A percentile compares a stretch with the other conserved stretches of the same genome.
Conservation (phyloP, 306 rosid species). For the Vigna radiata region DNA sequence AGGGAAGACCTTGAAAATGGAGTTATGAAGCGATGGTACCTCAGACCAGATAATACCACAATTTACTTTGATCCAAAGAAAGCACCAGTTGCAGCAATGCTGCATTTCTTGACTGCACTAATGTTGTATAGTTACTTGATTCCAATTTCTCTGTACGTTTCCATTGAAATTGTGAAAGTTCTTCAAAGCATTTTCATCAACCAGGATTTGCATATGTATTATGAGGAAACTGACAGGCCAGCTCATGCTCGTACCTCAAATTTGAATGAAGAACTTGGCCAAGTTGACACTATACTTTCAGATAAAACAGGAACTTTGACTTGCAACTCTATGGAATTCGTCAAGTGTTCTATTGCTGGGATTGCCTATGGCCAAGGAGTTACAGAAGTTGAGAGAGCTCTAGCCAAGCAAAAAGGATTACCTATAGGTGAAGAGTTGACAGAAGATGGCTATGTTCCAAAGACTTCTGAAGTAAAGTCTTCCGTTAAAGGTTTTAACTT, state of each 20-base stretch:
- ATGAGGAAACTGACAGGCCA: conserved; percentile 87
- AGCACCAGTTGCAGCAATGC: conserved; percentile 70
- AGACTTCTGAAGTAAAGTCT: conserved; percentile 48
- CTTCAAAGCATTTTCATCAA: conserved; percentile 88
- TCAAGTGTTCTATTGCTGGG: conserved; percentile 97
- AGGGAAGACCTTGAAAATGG: conserved; percentile 69
- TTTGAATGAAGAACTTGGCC: conserved; percentile 97
- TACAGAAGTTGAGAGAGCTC: conserved; percentile 95
- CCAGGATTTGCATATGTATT: conserved; percentile 78
- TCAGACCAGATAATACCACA: conserved; percentile 77
- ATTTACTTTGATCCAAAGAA: conserved; percentile 65
- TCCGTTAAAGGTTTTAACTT: conserved; percentile 79
- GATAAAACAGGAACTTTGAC: conserved; percentile 97
- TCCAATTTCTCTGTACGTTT: conserved; percentile 93
- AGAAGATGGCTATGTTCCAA: conserved; percentile 52
- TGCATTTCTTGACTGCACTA: conserved; percentile 76
- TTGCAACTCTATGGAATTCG: conserved; percentile 94
- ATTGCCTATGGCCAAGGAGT: conserved; percentile 75
- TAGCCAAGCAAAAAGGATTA: conserved; percentile 61
- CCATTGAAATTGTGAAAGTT: conserved; percentile 94
- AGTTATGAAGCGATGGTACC: conserved; percentile 79
- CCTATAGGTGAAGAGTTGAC: conserved; percentile 39
- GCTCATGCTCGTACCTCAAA: conserved; percentile 90
- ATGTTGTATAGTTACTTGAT: conserved; percentile 88
- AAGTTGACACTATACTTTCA: conserved; percentile 88